Evolutionary conservation across 768 basidiomycete species (phyloP).

Genomic region (Lentinula edodes): DNA sequence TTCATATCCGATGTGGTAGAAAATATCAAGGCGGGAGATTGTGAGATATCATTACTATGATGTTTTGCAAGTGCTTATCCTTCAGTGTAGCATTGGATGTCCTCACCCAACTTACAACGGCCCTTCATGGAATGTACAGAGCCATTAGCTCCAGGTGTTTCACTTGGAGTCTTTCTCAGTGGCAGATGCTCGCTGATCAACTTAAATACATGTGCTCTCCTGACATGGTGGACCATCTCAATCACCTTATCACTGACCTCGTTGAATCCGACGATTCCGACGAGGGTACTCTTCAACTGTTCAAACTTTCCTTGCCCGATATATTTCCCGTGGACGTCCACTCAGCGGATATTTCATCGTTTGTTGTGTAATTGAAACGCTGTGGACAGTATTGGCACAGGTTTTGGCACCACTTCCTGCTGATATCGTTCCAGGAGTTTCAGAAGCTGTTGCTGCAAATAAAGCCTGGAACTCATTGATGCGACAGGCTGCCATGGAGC

Average conservation of each 20-base stretch:
- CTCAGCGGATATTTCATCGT: conserved; percentile 84
- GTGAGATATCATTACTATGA: conserved; percentile 33
- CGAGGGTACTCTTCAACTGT: conserved; percentile 46
- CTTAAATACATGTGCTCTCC: conserved; percentile 59
- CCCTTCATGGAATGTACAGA: conserved; percentile 82
- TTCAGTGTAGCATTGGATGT: conserved; percentile 55
- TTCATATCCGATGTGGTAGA: conserved; percentile 57
- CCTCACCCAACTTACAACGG: conserved; percentile 71
- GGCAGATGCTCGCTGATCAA: conserved; percentile 48
- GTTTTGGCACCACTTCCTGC: conserved; percentile 36
- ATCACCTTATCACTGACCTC: conserved; percentile 62
- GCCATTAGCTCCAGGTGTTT: conserved; percentile 78
- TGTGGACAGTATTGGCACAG: conserved; percentile 86
- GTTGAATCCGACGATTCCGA: conserved; percentile 49
- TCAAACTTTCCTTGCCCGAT: conserved; percentile 69
- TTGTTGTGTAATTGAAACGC: conserved; percentile 83
- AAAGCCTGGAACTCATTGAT: conserved; percentile 72
- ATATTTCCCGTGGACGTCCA: conserved; percentile 69
- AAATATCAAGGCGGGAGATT: conserved; percentile 44
- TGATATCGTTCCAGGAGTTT: conserved; percentile 23
- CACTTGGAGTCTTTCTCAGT: conserved; percentile 65
- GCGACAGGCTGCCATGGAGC: conserved; percentile 40
- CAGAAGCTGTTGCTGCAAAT: conserved; percentile 81
- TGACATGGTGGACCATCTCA: conserved; percentile 66
- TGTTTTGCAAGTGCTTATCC: background rate